These are phyloP conservation scores for Echeveria elegans DNA, from an alignment of 164 flowering plant species.

Conservation along the genomic window DNA sequence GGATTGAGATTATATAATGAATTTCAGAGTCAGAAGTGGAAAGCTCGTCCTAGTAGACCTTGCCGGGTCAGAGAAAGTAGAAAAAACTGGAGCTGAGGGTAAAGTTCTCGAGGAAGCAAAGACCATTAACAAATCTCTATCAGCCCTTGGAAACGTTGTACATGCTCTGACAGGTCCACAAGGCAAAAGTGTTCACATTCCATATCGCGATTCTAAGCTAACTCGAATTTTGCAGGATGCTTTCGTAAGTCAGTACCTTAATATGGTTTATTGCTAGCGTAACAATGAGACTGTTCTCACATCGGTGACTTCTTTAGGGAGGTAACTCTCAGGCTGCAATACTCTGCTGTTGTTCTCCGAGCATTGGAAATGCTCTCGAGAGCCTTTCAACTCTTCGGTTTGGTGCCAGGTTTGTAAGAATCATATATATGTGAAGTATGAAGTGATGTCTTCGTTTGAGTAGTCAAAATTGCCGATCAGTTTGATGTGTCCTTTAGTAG, in stretches of 20 bases:
- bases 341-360: conserved; percentile 87
- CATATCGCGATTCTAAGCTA: conserved; percentile 84
- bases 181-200: conserved; percentile 61
- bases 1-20: conserved; percentile 5
- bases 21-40: conserved; percentile 45
- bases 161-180: conserved; percentile 56
- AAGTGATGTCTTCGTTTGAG: not conserved
- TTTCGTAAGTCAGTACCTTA: conserved; percentile 35
- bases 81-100: conserved; percentile 90
- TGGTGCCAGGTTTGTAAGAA: conserved; percentile 56
- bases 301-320: conserved; percentile 34
- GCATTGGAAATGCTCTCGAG: conserved; percentile 62
- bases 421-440: not conserved
- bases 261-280: not conserved
- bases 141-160: conserved; percentile 81
- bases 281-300: not conserved
- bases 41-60: conserved; percentile 77
- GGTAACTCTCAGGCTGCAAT: conserved; percentile 70
- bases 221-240: conserved; percentile 80
- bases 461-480: not conserved
- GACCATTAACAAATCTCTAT: conserved; percentile 77
- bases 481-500: not conserved
- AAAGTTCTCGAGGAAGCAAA: conserved; percentile 90
- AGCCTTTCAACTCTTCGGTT: conserved; percentile 82
- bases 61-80: conserved; percentile 91